phyloP scores from a whole-genome alignment of 192 early-diverging fungal genomes.

The Allomyces macrogynus region DNA sequence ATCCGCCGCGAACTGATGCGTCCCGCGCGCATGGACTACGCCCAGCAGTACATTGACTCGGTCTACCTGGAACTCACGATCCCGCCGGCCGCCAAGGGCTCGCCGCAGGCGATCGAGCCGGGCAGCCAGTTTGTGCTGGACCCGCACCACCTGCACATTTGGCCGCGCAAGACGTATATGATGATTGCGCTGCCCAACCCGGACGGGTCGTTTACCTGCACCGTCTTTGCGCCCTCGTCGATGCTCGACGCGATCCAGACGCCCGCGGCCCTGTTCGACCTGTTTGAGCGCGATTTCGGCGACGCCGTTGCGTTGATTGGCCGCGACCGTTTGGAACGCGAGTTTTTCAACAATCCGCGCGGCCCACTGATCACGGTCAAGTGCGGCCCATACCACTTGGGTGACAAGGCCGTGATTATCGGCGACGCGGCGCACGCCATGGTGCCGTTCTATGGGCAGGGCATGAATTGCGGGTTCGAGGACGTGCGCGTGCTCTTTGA shows the following conservation, averaged over 20 bases:
- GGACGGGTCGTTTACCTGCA: conserved; percentile 88
- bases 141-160: conserved; percentile 87
- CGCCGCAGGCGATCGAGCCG: conserved; percentile 9
- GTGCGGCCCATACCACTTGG: conserved; percentile 70
- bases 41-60: conserved; percentile 76
- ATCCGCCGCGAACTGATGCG: conserved; percentile 67
- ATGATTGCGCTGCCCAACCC: conserved; percentile 91
- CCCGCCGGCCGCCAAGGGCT: conserved; percentile 37
- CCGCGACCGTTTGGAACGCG: conserved; percentile 37
- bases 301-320: conserved; percentile 66
- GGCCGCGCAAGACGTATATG: conserved; percentile 92
- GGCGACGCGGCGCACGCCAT: conserved; percentile 95
- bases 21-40: conserved; percentile 51
- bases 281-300: conserved; percentile 54
- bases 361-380: conserved; percentile 68
- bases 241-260: conserved; percentile 56
- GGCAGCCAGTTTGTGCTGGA: conserved; percentile 45
- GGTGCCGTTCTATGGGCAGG: conserved; percentile 96
- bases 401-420: conserved; percentile 50
- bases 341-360: conserved; percentile 67
- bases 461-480: conserved; percentile 98
- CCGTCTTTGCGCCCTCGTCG: conserved; percentile 82
- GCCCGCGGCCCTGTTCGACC: conserved; percentile 32
- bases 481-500: conserved; percentile 51
- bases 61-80: conserved; percentile 84